phyloP scores from a whole-genome alignment of 257 asterid genomes.

The Osmanthus fragrans region DNA sequence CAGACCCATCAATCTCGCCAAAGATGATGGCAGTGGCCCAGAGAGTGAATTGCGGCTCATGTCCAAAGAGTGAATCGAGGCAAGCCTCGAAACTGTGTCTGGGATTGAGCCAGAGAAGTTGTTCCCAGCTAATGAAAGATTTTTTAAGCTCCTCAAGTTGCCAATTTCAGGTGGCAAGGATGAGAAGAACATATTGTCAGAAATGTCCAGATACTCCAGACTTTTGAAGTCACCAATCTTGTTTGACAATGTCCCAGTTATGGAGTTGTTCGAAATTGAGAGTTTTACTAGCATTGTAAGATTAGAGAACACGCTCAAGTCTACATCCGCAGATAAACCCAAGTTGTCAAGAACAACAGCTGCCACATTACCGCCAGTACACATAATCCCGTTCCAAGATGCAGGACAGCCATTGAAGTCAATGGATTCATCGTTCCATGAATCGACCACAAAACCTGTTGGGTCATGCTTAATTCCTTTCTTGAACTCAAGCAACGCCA shows the following conservation, averaged over 20 bases:
- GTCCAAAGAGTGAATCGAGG: conserved; percentile 68
- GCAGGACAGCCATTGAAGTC: conserved; percentile 98
- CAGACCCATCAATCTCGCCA: conserved; percentile 52
- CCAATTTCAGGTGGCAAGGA: conserved; percentile 76
- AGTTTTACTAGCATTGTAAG: conserved; percentile 88
- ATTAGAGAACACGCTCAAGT: conserved; percentile 74
- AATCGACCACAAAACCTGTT: conserved; percentile 76
- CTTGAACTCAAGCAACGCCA: conserved; percentile 83
- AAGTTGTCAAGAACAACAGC: conserved; percentile 84
- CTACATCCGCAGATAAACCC: conserved; percentile 67
- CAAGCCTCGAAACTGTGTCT: conserved; percentile 58
- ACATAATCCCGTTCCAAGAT: conserved; percentile 98
- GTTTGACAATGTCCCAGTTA: conserved; percentile 59
- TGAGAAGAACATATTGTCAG: conserved; percentile 68
- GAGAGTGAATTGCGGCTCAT: conserved; percentile 74
- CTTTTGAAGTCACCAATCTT: conserved; percentile 65
- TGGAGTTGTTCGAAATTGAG: conserved; percentile 79
- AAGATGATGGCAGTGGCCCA: conserved; percentile 60
- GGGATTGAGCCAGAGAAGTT: conserved; percentile 81
- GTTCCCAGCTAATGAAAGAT: conserved; percentile 80
- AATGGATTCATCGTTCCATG: conserved; percentile 96
- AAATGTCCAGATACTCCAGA: conserved; percentile 76
- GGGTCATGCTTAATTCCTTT: conserved; percentile 94
- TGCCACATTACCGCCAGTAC: conserved; percentile 92
- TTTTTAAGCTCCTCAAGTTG: conserved; percentile 50